Conservation (phyloP, 768 basidiomycete genomes). For the Fomitopsis serialis region DNA sequence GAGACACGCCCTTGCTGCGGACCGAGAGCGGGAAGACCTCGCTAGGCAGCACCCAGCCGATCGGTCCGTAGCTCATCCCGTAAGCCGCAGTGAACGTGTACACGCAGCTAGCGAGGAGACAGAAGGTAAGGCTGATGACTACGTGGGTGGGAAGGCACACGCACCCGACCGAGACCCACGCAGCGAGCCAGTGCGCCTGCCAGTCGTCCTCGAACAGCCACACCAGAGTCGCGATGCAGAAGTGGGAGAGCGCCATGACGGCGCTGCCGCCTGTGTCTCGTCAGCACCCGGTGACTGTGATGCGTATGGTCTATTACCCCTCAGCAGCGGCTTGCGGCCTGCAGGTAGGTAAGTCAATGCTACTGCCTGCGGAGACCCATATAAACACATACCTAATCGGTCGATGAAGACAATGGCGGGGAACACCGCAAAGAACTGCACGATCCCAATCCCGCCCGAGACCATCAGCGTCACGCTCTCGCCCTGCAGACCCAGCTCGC, state of each 20-base stretch:
- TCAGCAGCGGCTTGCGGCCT: conserved; percentile 64
- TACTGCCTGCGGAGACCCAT: neutral
- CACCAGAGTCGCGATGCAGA: conserved; percentile 59
- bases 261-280: conserved; percentile 44
- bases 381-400: conserved; percentile 35
- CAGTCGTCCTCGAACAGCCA: conserved; percentile 48
- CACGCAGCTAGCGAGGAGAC: conserved; percentile 32
- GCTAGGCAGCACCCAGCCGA: conserved; percentile 80
- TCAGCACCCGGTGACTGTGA: neutral
- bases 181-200: conserved; percentile 49
- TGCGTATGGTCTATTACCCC: conserved; percentile 28
- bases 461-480: conserved; percentile 59
- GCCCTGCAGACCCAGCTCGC: conserved; percentile 55
- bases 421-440: conserved; percentile 71
- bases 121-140: too few species aligned
- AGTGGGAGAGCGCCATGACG: conserved; percentile 61
- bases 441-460: conserved; percentile 73
- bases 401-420: conserved; percentile 74
- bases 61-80: conserved; percentile 72
- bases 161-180: conserved; percentile 67
- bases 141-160: conserved; percentile 15
- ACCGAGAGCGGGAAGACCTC: conserved; percentile 80
- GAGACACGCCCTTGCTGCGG: conserved; percentile 75
- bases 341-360: neutral
- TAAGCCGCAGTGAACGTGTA: conserved; percentile 77